Evolutionary conservation across 164 flowering plant genomes (phyloP).

Genomic region (Cinnamomum micranthum): DNA sequence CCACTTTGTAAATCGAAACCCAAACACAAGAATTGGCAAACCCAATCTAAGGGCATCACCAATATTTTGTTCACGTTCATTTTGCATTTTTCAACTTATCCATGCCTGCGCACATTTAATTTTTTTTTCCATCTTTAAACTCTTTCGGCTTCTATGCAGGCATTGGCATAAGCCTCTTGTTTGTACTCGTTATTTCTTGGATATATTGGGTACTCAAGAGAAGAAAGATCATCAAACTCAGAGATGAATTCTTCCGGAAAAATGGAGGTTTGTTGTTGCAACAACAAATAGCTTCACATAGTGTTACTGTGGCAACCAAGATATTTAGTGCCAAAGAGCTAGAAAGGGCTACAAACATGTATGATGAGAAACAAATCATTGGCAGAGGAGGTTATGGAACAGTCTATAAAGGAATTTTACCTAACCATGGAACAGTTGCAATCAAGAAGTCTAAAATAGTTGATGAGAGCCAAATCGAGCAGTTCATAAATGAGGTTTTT

Average conservation of each 20-base stretch:
- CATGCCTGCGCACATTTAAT: too few relatives aligned
- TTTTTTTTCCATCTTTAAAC: too few relatives aligned
- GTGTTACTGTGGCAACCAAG: neutral
- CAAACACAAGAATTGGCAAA: too few relatives aligned
- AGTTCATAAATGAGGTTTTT: constrained; percentile 23
- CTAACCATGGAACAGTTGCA: constrained; percentile 12
- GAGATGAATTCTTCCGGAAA: constrained; percentile 5
- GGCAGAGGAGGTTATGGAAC: constrained; percentile 19
- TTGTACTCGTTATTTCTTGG: neutral
- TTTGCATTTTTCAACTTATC: too few relatives aligned
- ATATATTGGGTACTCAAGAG: constrained; percentile 4
- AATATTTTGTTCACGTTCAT: too few relatives aligned
- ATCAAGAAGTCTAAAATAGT: constrained; percentile 23
- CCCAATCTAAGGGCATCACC: too few relatives aligned
- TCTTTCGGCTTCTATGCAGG: neutral
- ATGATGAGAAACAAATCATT: constrained; percentile 6
- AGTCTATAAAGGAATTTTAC: constrained; percentile 19
- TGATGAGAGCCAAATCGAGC: constrained; percentile 23
- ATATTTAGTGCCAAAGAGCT: constrained; percentile 13
- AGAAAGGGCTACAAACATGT: constrained; percentile 15
- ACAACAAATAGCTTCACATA: neutral
- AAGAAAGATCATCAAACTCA: constrained; percentile 11
- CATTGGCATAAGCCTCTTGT: neutral
- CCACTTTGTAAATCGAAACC: too few relatives aligned
- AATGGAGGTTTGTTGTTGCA: constrained; percentile 12